Evolutionary conservation across 2,329 filamentous ascomycete species (phyloP).

Genomic region (Colletotrichum liaoningense): DNA sequence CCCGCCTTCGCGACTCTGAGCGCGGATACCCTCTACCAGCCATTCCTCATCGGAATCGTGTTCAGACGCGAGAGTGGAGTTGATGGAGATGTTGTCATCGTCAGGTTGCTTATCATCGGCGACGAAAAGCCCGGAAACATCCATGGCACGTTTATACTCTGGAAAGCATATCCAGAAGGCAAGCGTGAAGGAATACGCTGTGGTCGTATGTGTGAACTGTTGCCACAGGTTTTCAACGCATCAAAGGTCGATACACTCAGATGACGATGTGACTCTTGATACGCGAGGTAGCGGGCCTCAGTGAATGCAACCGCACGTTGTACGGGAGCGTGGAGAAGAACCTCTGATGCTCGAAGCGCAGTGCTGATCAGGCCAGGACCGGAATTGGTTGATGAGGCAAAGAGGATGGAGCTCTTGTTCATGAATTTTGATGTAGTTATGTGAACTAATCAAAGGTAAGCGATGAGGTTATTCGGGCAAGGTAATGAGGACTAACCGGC

Average conservation of each 20-base stretch:
- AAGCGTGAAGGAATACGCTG: no score
- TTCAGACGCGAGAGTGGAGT: conserved; percentile 47
- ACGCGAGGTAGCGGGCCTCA: background rate
- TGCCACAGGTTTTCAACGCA: no score
- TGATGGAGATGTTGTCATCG: conserved; percentile 44
- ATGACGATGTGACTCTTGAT: background rate
- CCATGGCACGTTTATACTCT: conserved; percentile 4
- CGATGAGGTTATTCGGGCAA: background rate
- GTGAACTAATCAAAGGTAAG: background rate
- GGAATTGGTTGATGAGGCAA: background rate
- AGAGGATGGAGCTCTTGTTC: background rate
- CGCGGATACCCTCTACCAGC: conserved; percentile 58
- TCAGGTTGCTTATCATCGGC: conserved; percentile 10
- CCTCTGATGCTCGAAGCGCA: no score
- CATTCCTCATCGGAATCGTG: conserved; percentile 58
- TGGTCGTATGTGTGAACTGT: background rate
- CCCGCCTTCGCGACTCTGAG: conserved; percentile 37
- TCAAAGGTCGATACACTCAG: background rate
- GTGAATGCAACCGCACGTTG: background rate
- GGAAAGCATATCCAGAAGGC: background rate
- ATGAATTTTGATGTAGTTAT: background rate
- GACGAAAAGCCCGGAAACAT: conserved; percentile 20
- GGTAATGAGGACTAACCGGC: background rate
- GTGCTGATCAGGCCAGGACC: background rate
- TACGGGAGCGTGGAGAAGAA: background rate